Conservation (phyloP, 768 basidiomycete genomes). For the Asterophora lycoperdoides region DNA sequence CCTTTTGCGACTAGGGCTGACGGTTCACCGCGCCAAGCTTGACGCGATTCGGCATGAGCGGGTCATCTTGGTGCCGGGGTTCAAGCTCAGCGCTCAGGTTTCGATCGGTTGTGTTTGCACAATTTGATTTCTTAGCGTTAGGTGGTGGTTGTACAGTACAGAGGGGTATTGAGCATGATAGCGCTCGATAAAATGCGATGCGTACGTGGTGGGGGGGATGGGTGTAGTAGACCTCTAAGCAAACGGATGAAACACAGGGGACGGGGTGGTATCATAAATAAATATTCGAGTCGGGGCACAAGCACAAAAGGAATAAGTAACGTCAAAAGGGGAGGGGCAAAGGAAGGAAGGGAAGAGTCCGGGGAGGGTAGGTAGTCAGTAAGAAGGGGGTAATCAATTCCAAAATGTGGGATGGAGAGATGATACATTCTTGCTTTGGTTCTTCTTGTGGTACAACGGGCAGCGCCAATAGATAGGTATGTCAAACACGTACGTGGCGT, state of each 20-base stretch:
- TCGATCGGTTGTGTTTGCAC: background rate
- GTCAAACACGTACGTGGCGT: constrained; percentile 2
- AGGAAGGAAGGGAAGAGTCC: background rate
- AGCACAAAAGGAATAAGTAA: constrained; percentile 11
- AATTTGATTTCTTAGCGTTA: no score
- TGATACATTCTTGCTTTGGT: constrained; percentile 5
- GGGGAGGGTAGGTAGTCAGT: background rate
- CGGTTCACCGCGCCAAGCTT: no score
- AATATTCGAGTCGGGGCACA: background rate
- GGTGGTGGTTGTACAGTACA: no score
- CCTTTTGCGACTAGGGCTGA: no score
- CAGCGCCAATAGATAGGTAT: constrained; percentile 20
- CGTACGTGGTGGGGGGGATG: background rate
- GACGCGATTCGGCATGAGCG: no score
- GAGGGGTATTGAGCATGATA: no score
- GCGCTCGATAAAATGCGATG: no score
- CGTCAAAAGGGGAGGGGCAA: constrained; percentile 1
- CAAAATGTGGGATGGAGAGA: constrained; percentile 7
- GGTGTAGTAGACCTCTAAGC: background rate
- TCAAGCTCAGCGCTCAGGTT: no score
- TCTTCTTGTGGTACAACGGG: constrained; percentile 5
- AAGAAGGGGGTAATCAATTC: background rate
- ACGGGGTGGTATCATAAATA: constrained; percentile 13
- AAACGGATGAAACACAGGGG: background rate
- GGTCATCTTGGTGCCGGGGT: no score